Evolutionary conservation across 768 basidiomycete species (phyloP).

Genomic region (Collybia nuda): DNA sequence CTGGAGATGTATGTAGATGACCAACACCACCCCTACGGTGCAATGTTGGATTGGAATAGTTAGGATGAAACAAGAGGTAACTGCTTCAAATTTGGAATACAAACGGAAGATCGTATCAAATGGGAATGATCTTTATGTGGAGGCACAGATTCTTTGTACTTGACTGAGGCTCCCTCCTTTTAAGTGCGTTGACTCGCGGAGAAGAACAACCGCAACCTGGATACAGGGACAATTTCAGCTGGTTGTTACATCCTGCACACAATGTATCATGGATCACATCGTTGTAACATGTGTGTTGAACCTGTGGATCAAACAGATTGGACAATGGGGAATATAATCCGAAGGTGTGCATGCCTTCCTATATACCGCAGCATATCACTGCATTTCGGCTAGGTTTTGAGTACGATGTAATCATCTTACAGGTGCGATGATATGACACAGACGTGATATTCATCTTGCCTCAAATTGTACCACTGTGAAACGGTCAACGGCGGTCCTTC

Average conservation of each 20-base stretch:
- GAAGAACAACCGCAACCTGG: conserved; percentile 49
- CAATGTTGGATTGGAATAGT: conserved; percentile 49
- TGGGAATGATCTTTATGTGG: conserved; percentile 43
- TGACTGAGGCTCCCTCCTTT: not conserved
- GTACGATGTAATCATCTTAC: too few relatives aligned
- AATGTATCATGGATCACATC: conserved; percentile 44
- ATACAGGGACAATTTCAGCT: conserved; percentile 35
- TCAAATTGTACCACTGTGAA: conserved; percentile 79
- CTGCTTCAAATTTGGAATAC: conserved; percentile 32
- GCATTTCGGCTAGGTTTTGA: conserved; percentile 3
- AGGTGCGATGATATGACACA: not conserved
- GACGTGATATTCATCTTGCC: conserved; percentile 22
- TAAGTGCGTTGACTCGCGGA: conserved; percentile 51
- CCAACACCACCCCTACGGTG: conserved; percentile 40
- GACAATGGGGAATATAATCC: conserved; percentile 35
- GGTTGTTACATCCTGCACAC: conserved; percentile 38
- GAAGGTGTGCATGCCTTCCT: conserved; percentile 12
- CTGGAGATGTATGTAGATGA: conserved; percentile 39
- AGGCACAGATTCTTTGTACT: conserved; percentile 15
- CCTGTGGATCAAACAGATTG: conserved; percentile 45
- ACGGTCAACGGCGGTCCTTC: conserved; percentile 1
- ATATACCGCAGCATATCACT: not conserved
- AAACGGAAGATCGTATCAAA: conserved; percentile 55
- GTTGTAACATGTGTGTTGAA: conserved; percentile 56
- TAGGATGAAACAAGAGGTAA: not conserved